Evolutionary conservation across 179 eudicot species (phyloP).

Genomic region (Actinidia arguta): DNA sequence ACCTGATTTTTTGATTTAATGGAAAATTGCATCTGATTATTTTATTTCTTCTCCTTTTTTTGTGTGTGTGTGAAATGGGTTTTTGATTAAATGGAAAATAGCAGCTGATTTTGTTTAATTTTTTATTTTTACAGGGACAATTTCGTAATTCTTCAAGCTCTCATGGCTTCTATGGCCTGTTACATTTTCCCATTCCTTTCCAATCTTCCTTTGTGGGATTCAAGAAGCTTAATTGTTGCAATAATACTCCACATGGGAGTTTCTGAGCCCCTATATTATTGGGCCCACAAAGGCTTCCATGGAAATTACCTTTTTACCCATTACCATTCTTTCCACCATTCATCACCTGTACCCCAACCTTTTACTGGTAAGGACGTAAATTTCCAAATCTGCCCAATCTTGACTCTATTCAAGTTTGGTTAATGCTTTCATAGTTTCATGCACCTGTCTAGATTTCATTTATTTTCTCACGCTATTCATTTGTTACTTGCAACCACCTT

Average conservation of each 20-base stretch:
- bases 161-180: conserved; percentile 49
- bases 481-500: too few species aligned
- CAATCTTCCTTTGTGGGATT: conserved; percentile 58
- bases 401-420: too few species aligned
- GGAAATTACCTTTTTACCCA: conserved; percentile 42
- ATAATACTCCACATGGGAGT: conserved; percentile 58
- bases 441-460: too few species aligned
- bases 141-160: conserved; percentile 76
- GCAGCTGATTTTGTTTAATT: neutral
- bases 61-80: too few species aligned
- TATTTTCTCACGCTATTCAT: too few species aligned
- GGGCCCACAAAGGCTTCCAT: conserved; percentile 67
- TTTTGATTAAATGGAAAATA: too few species aligned
- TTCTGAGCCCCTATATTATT: conserved; percentile 86
- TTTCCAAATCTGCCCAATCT: too few species aligned
- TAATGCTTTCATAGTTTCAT: too few species aligned
- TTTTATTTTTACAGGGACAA: conserved; percentile 63
- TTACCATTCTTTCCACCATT: conserved; percentile 82
- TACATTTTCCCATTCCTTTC: conserved; percentile 53
- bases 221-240: conserved; percentile 60
- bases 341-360: conserved; percentile 74
- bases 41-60: too few species aligned
- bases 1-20: too few species aligned
- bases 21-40: too few species aligned
- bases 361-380: conserved; percentile 90